Percentiles rank a stretch among this genome's conserved stretches.
Evolutionary conservation across 2,329 filamentous ascomycete species (phyloP).

Genomic region (Fusarium mexicanum): DNA sequence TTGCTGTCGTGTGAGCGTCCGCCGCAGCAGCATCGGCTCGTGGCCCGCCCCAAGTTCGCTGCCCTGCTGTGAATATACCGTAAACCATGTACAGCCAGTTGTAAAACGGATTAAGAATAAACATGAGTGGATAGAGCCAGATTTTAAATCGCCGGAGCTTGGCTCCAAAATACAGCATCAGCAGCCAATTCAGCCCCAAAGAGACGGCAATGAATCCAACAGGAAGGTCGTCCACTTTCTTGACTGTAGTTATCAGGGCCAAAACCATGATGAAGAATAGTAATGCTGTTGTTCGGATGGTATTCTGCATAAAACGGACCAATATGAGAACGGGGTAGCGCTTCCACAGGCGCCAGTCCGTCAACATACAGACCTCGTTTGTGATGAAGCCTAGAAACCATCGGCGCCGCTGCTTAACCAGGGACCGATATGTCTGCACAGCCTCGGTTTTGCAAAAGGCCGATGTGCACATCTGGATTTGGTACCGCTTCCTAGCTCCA

Average conservation of each 20-base stretch:
- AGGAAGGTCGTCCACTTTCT: slow-evolving; percentile 80
- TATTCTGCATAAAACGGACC: slow-evolving; percentile 94
- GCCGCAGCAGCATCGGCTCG: slow-evolving; percentile 88
- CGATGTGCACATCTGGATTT: slow-evolving; percentile 97
- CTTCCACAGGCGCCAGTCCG: slow-evolving; percentile 90
- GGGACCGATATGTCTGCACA: slow-evolving; percentile 84
- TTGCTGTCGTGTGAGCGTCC: slow-evolving; percentile 77
- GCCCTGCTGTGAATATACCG: slow-evolving; percentile 92
- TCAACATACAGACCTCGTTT: slow-evolving; percentile 98
- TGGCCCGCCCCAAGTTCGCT: slow-evolving; percentile 95
- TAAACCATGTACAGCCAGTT: slow-evolving; percentile 99
- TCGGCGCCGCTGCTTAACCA: slow-evolving; percentile 92
- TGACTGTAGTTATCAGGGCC: slow-evolving; percentile 85
- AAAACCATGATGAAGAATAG: slow-evolving; percentile 95
- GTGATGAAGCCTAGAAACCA: slow-evolving; percentile 99
- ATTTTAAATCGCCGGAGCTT: slow-evolving; percentile 91
- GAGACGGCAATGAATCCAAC: slow-evolving; percentile 95
- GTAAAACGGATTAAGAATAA: slow-evolving; percentile 93
- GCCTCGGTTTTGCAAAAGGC: slow-evolving; percentile 99
- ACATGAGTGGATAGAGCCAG: slow-evolving; percentile 96
- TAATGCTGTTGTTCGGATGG: slow-evolving; percentile 91
- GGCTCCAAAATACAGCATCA: slow-evolving; percentile 95
- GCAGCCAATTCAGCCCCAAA: slow-evolving; percentile 88
- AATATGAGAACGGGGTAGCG: slow-evolving; percentile 87
- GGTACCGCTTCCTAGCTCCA: slow-evolving; percentile 88